Percentiles rank a stretch among this genome's conserved stretches.
Evolutionary conservation across 305 asterid species (phyloP).

Genomic region (Andrographis paniculata): DNA sequence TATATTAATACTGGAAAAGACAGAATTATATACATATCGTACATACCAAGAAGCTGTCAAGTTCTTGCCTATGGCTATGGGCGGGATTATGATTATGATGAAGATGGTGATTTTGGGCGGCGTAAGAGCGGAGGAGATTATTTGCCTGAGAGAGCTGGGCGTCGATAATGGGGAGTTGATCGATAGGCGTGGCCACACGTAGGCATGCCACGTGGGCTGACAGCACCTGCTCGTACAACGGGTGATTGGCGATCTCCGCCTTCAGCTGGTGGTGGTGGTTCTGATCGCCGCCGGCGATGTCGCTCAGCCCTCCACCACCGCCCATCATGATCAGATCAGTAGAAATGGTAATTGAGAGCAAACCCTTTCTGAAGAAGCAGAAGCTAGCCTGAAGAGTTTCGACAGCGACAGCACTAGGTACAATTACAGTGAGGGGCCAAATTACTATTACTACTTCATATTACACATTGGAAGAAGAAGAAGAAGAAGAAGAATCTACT

Average conservation of each 20-base stretch:
- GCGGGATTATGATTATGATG: too few relatives aligned
- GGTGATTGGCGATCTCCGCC: slow-evolving; percentile 88
- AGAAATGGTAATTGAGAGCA: too few relatives aligned
- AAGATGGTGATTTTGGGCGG: slow-evolving; percentile 27
- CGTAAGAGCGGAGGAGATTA: slow-evolving; percentile 64
- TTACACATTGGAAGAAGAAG: too few relatives aligned
- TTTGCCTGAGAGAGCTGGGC: slow-evolving; percentile 85
- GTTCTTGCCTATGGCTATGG: slow-evolving; percentile 71
- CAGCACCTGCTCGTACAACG: slow-evolving; percentile 77
- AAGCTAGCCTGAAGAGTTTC: too few relatives aligned
- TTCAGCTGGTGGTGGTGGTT: slow-evolving; percentile 47
- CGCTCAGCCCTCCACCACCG: slow-evolving; percentile 19
- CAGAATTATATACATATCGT: not conserved
- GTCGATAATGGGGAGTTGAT: slow-evolving; percentile 83
- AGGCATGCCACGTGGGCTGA: slow-evolving; percentile 95
- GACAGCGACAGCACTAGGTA: too few relatives aligned
- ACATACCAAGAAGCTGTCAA: slow-evolving; percentile 82
- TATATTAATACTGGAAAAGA: not conserved
- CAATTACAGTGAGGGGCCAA: too few relatives aligned
- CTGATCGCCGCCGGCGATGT: slow-evolving; percentile 27
- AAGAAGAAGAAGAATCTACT: not conserved
- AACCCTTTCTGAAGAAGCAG: too few relatives aligned
- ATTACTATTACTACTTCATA: too few relatives aligned
- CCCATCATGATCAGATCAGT: slow-evolving; percentile 34
- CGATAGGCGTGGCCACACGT: slow-evolving; percentile 94